Base-by-base conservation (phyloP, 2,329 filamentous ascomycete genomes). In the Aspergillus ochraceus region DNA sequence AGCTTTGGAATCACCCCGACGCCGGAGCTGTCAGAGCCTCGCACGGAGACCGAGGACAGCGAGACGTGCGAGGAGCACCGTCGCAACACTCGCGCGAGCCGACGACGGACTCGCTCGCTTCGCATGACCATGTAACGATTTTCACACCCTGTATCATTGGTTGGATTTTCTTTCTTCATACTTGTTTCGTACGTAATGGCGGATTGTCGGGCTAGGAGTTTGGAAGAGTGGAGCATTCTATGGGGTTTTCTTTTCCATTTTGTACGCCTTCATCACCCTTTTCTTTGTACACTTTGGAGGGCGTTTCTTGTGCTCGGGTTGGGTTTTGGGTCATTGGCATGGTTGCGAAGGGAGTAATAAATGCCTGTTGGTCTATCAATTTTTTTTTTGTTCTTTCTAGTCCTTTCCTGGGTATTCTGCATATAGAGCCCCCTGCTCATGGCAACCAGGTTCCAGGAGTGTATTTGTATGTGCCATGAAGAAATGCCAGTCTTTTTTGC, bases 31-130 rank as follows among this genome's bases (percentile, higher is more conserved):
- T 76, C 74, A 14, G 76, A 78, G 54, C 63, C 68, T 22, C 73
- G 68, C 60, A 76, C 73, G 4, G 76, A 77, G 55, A 75, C 76
- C 2, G 76, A 77, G 32, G 63, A 68, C 3, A 77, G 72, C 55
- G 76, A 77, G 50, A 63, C 64, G 32, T 64, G 64, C 24, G 74
- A 77, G 20, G 68, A 73, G 49, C 70, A 73, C 47, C 70, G 71
- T 45, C 71, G 74, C 46, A 69, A 68, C 59, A 77, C 73, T 12
- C 67, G 76, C 52, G 70, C 74, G 14, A 76, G 66, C 54, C 70
- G 74, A 46, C 68, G 70, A 36, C 69, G 69, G 47, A 71, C 71
- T 50, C 68, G 69, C 45, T 68, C 73, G 22, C 63, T 76, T 52
- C 68, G 75, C 47, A 70, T 74, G 70, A 72, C 71, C 51, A 76